A percentile compares a stretch with the other conserved stretches of the same genome.
These are phyloP conservation scores for Clitopilus hobsonii DNA, from an alignment of 768 basidiomycete genomes.

Conservation along the genomic window DNA sequence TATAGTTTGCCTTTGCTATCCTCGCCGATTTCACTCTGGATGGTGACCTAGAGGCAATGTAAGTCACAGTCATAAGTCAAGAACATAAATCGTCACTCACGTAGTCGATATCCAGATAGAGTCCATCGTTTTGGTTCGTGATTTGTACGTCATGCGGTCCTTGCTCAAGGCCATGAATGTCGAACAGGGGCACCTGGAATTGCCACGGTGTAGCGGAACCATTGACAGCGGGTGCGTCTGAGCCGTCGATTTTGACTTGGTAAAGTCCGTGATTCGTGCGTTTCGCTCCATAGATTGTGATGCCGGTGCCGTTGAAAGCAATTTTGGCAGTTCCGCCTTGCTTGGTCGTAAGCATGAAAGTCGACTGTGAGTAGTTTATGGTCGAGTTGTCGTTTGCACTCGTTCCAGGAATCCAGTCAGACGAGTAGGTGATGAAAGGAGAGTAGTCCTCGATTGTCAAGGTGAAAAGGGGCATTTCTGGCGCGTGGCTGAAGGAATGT, in stretches of 20 bases:
- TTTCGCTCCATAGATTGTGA: conserved; percentile 49
- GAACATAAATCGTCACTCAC: conserved; percentile 27
- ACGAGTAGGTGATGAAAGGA: conserved; percentile 9
- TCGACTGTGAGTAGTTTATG: background rate
- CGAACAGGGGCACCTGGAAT: conserved; percentile 41
- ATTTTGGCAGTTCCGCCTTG: conserved; percentile 29
- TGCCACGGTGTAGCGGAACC: conserved; percentile 21
- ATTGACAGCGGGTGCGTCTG: conserved; percentile 17
- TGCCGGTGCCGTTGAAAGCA: conserved; percentile 43
- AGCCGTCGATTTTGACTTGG: conserved; percentile 35
- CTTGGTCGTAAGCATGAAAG: conserved; percentile 33
- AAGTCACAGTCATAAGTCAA: background rate
- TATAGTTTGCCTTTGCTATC: conserved; percentile 17
- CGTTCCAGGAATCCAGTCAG: conserved; percentile 7
- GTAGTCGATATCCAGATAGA: conserved; percentile 43
- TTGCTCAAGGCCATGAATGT: conserved; percentile 23
- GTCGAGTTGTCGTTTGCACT: conserved; percentile 1
- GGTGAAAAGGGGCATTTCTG: conserved; percentile 10
- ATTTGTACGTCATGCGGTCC: conserved; percentile 34
- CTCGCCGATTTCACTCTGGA: conserved; percentile 19
- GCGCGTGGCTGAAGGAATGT: background rate
- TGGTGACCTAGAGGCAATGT: background rate
- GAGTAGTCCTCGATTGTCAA: conserved; percentile 14
- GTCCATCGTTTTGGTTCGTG: conserved; percentile 17
- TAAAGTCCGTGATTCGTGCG: conserved; percentile 42